Conservation (phyloP, 1,139 yeast species). For the Geotrichum histeridarum region DNA sequence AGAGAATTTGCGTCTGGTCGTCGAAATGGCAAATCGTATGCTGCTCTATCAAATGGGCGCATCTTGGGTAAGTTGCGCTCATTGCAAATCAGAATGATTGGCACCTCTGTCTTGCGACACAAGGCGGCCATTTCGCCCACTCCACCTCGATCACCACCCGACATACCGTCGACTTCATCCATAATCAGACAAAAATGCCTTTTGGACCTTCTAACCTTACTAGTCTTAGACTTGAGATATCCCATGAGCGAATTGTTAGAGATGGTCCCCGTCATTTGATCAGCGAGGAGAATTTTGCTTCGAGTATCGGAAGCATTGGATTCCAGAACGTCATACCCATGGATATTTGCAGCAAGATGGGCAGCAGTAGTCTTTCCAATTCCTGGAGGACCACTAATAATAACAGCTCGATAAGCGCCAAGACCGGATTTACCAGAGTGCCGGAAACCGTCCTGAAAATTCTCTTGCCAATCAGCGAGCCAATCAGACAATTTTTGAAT, state of each 20-base stretch:
- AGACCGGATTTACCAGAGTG: constrained; percentile 51
- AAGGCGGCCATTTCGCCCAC: constrained; percentile 90
- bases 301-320: constrained; percentile 92
- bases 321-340: constrained; percentile 78
- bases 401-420: constrained; percentile 69
- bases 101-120: constrained; percentile 80
- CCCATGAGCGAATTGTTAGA: constrained; percentile 83
- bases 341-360: constrained; percentile 73
- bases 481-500: constrained; percentile 62
- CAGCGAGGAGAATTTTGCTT: constrained; percentile 68
- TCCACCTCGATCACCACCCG: constrained; percentile 98
- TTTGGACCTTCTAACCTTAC: constrained; percentile 30
- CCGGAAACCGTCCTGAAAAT: constrained; percentile 52
- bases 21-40: constrained; percentile 76
- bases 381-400: constrained; percentile 92
- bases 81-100: constrained; percentile 91
- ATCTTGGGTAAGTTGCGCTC: constrained; percentile 88
- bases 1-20: constrained; percentile 83
- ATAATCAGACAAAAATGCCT: constrained; percentile 74
- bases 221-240: constrained; percentile 44
- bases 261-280: constrained; percentile 63
- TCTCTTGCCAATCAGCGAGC: constrained; percentile 72
- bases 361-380: constrained; percentile 92
- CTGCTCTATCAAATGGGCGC: constrained; percentile 87
- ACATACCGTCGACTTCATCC: constrained; percentile 99